A percentile compares a stretch with the other conserved stretches of the same genome.
phyloP scores from a whole-genome alignment of 2,329 filamentous ascomycete genomes.

The Ambrosiella beaveri region DNA sequence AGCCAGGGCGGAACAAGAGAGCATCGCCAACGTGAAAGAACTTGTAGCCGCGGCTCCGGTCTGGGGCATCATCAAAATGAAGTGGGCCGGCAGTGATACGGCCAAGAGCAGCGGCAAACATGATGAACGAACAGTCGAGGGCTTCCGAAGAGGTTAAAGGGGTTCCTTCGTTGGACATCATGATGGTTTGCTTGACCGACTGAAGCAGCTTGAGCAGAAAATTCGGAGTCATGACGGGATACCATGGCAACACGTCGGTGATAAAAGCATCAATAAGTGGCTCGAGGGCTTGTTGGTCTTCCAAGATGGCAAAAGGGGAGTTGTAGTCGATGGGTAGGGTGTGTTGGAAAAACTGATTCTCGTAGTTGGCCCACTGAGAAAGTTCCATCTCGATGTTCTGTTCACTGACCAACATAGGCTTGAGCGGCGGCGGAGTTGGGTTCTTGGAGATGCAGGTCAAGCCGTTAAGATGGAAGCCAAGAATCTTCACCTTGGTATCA shows the following conservation, averaged over 20 bases:
- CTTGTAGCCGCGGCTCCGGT: constrained; percentile 5
- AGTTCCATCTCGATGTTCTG: not conserved
- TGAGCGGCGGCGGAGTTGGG: not conserved
- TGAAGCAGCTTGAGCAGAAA: constrained; percentile 10
- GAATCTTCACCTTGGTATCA: constrained; percentile 1
- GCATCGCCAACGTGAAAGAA: constrained; percentile 14
- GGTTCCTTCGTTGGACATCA: not conserved
- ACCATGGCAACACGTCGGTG: constrained; percentile 15
- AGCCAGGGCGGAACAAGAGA: not conserved
- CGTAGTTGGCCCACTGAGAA: constrained; percentile 6
- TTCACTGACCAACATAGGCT: constrained; percentile 2
- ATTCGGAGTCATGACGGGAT: constrained; percentile 15
- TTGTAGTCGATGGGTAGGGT: not conserved
- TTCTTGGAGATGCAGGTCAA: constrained; percentile 8
- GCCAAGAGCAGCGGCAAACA: constrained; percentile 14
- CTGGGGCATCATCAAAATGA: constrained; percentile 6
- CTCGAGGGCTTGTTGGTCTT: constrained; percentile 11
- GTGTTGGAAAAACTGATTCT: constrained; percentile 7
- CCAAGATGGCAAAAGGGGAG: constrained; percentile 1
- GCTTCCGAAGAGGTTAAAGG: not conserved
- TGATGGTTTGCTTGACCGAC: constrained; percentile 4
- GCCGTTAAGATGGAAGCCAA: constrained; percentile 11
- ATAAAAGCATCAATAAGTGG: constrained; percentile 14
- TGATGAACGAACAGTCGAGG: constrained; percentile 12
- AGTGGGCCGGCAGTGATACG: constrained; percentile 6